phyloP scores from a whole-genome alignment of 371 early-diverging fungal genomes.

The Fennellomyces sp. region DNA sequence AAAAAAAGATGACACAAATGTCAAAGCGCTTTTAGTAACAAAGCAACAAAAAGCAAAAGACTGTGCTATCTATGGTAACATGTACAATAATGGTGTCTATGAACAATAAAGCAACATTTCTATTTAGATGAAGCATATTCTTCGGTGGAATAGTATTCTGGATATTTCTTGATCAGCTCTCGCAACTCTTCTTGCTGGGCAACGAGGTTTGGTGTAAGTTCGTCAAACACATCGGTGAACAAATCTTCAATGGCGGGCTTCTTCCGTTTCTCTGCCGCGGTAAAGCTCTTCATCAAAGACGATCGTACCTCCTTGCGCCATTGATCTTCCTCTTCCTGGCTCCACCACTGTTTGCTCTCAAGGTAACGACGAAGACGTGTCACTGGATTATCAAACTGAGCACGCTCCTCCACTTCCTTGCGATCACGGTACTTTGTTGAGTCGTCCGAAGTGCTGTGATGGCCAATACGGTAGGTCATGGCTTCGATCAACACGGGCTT shows the following conservation, averaged over 20 bases:
- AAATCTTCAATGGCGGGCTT: conserved; percentile 85
- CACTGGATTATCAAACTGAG: conserved; percentile 85
- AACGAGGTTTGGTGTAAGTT: conserved; percentile 73
- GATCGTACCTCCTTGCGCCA: conserved; percentile 66
- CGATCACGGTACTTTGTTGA: conserved; percentile 86
- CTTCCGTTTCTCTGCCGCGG: conserved; percentile 83
- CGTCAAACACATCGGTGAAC: conserved; percentile 95
- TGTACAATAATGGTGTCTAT: too few relatives aligned
- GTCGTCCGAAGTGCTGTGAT: conserved; percentile 98
- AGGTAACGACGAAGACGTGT: conserved; percentile 91
- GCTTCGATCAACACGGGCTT: conserved; percentile 96
- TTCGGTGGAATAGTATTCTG: conserved; percentile 78
- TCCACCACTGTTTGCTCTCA: conserved; percentile 87
- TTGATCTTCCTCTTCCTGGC: conserved; percentile 72
- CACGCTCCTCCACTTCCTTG: conserved; percentile 87
- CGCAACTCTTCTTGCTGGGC: conserved; percentile 83
- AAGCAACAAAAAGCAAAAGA: too few relatives aligned
- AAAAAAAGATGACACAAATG: too few relatives aligned
- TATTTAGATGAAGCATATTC: conserved; percentile 30
- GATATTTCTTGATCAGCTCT: conserved; percentile 82
- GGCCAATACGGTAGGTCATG: conserved; percentile 96
- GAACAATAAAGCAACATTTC: too few relatives aligned
- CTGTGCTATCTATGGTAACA: too few relatives aligned
- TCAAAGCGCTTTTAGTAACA: too few relatives aligned
- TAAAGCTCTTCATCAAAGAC: conserved; percentile 79